Conservation (phyloP, 2,329 filamentous ascomycete genomes). For the Phoma sp. region DNA sequence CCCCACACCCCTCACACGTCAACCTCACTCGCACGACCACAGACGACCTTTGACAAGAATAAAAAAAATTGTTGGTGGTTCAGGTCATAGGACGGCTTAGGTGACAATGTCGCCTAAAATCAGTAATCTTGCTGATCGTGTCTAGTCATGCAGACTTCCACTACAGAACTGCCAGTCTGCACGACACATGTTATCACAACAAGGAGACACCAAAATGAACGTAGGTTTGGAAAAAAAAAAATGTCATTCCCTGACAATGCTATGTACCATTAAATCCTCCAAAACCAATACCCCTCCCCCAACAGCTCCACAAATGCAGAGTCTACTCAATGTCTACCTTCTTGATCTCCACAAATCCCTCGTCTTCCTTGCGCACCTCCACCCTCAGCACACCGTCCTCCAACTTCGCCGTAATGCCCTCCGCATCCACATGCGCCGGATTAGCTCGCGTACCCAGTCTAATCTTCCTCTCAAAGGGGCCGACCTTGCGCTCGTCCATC, state of each 20-base stretch:
- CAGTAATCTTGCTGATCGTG: no score
- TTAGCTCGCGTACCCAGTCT: slow-evolving; percentile 63
- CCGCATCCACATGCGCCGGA: slow-evolving; percentile 69
- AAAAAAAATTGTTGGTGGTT: no score
- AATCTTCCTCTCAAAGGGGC: slow-evolving; percentile 76
- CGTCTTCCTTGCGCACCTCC: slow-evolving; percentile 74
- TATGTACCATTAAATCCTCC: background rate
- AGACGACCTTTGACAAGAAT: no score
- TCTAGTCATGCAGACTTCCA: no score
- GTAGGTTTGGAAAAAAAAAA: no score
- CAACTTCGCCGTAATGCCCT: slow-evolving; percentile 75
- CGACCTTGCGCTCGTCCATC: slow-evolving; percentile 73
- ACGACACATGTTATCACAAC: no score
- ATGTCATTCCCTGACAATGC: no score
- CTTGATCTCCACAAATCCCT: slow-evolving; percentile 66
- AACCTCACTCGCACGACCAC: background rate
- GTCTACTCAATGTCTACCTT: slow-evolving; percentile 60
- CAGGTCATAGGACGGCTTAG: no score
- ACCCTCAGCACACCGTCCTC: slow-evolving; percentile 79
- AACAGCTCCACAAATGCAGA: background rate
- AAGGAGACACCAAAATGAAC: no score
- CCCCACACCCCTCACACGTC: background rate
- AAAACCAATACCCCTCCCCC: no score
- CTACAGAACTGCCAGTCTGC: no score
- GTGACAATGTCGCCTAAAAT: no score